A percentile compares a stretch with the other conserved stretches of the same genome.
Conservation (phyloP, 495 filamentous ascomycete genomes). For the Bathelium albidoporum region DNA sequence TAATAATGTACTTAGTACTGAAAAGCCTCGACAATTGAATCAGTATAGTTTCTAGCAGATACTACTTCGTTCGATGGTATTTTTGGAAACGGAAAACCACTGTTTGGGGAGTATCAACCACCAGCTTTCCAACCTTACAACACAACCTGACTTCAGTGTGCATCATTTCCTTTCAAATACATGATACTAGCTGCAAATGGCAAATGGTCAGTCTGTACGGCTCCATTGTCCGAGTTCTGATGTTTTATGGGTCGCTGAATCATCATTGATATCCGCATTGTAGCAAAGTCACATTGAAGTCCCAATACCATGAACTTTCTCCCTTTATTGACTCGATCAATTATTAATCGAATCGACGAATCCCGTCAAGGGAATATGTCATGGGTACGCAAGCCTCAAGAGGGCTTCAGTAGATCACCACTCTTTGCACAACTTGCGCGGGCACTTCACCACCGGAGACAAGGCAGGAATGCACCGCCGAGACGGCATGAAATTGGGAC, state of each 20-base stretch:
- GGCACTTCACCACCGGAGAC: not conserved
- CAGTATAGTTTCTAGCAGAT: too few species aligned
- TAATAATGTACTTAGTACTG: too few species aligned
- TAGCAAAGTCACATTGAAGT: slow-evolving; percentile 1
- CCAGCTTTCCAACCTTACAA: not conserved
- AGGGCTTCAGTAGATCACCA: too few species aligned
- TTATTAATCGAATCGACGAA: not conserved
- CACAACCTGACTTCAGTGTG: not conserved
- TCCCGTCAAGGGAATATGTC: not conserved
- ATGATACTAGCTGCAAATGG: not conserved
- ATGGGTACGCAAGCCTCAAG: too few species aligned
- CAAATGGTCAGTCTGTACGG: not conserved
- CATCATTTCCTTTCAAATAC: not conserved
- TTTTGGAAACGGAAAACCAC: too few species aligned
- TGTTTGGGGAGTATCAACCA: not conserved
- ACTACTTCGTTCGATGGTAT: too few species aligned
- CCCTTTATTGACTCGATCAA: not conserved
- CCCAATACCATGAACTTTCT: not conserved
- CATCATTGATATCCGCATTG: not conserved
- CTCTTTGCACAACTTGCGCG: not conserved
- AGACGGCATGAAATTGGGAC: not conserved
- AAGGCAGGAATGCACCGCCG: not conserved
- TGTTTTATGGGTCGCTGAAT: not conserved
- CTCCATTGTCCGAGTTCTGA: not conserved
- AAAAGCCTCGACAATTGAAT: too few species aligned